Percentiles rank a stretch among this genome's conserved stretches.
Evolutionary conservation across 441 rosid genomes (phyloP).

Genomic region (Daphne laureola): DNA sequence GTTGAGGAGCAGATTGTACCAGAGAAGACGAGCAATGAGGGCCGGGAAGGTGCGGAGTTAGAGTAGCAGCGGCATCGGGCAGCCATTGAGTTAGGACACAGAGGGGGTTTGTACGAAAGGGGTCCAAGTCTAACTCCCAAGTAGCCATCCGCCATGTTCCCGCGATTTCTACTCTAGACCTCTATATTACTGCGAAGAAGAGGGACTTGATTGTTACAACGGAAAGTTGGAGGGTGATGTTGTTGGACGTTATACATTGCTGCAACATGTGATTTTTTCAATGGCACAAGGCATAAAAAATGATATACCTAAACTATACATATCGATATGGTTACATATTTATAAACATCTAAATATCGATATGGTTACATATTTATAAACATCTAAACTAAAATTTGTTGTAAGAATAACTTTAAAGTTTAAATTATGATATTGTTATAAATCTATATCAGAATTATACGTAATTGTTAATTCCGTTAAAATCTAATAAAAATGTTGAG

Average conservation of each 20-base stretch:
- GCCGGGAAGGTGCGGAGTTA: conserved; percentile 34
- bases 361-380: too few relatives aligned
- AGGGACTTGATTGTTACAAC: too few relatives aligned
- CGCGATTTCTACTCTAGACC: conserved; percentile 20
- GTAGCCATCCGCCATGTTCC: conserved; percentile 43
- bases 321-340: too few relatives aligned
- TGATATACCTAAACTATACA: too few relatives aligned
- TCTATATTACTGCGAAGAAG: conserved; percentile 3
- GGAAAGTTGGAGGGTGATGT: neutral
- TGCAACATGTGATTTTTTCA: neutral
- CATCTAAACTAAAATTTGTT: too few relatives aligned
- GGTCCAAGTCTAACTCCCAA: conserved; percentile 28
- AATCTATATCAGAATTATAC: too few relatives aligned
- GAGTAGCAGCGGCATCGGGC: conserved; percentile 21
- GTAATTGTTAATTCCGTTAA: too few relatives aligned
- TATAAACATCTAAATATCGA: too few relatives aligned
- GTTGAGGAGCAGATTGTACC: conserved; percentile 15
- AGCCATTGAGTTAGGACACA: conserved; percentile 20
- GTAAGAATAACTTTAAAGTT: too few relatives aligned
- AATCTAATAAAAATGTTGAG: too few relatives aligned
- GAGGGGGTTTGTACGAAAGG: conserved; percentile 11
- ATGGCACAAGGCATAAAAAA: conserved; percentile 1
- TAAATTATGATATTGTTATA: too few relatives aligned
- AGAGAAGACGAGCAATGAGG: conserved; percentile 86
- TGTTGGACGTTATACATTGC: too few relatives aligned